Conservation (phyloP, 805 yeast genomes). For the Yarrowia yakushimensis region DNA sequence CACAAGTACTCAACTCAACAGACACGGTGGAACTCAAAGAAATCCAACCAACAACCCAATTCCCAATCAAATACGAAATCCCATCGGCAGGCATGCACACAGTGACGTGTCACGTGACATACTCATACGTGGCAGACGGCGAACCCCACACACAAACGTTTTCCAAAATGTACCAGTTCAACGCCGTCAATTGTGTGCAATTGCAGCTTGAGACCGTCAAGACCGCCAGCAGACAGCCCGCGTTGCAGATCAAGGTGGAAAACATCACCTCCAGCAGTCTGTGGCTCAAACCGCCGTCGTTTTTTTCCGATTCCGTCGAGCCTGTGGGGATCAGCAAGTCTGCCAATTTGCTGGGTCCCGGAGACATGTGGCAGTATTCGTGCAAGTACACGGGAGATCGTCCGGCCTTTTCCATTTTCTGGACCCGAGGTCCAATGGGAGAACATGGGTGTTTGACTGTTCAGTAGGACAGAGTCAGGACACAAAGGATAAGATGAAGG, state of each 20-base stretch:
- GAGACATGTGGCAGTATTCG: slow-evolving; percentile 9
- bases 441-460: slow-evolving; percentile 7
- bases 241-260: slow-evolving; percentile 17
- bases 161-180: slow-evolving; percentile 20
- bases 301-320: not conserved
- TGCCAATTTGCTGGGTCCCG: not conserved
- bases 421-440: slow-evolving; percentile 16
- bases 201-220: slow-evolving; percentile 9
- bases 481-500: too few species aligned
- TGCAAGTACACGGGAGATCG: slow-evolving; percentile 11
- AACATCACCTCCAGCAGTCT: slow-evolving; percentile 2
- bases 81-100: slow-evolving; percentile 15
- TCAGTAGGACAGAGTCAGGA: not conserved
- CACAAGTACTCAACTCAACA: not conserved
- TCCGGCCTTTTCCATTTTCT: slow-evolving; percentile 12
- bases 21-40: slow-evolving; percentile 17
- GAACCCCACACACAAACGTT: not conserved
- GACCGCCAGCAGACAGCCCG: not conserved
- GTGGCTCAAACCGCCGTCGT: slow-evolving; percentile 18
- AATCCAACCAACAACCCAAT: slow-evolving; percentile 11
- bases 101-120: not conserved
- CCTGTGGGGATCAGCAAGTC: not conserved
- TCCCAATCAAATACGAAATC: slow-evolving; percentile 18
- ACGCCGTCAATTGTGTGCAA: slow-evolving; percentile 16
- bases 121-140: not conserved